These are phyloP conservation scores for Citrullus mucosospermus DNA, from an alignment of 306 rosid genomes.

Conservation along the genomic window DNA sequence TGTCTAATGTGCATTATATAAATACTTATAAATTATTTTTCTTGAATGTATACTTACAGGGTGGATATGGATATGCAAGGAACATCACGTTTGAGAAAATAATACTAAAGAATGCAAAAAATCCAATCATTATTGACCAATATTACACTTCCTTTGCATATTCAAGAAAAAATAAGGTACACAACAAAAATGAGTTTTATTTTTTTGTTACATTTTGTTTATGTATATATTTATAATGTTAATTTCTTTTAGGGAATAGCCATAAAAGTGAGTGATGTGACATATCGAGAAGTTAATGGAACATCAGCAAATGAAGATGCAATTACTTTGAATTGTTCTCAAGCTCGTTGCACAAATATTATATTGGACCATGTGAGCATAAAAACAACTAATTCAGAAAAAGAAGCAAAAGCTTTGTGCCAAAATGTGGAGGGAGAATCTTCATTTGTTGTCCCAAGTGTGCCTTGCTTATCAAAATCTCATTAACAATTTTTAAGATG, in stretches of 20 bases:
- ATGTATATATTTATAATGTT: background rate
- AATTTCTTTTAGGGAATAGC: background rate
- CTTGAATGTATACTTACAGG: conserved; percentile 1
- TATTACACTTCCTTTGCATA: background rate
- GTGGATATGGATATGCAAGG: conserved; percentile 40
- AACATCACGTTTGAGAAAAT: conserved; percentile 33
- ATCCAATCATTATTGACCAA: conserved; percentile 34
- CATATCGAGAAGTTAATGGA: conserved; percentile 17
- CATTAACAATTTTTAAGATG: background rate
- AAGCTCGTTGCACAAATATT: conserved; percentile 13
- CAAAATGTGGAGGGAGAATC: conserved; percentile 11
- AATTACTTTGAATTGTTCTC: conserved; percentile 17
- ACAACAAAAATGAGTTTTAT: background rate
- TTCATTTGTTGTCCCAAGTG: background rate
- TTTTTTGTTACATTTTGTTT: background rate
- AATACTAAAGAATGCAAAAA: background rate
- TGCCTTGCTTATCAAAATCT: conserved; percentile 19
- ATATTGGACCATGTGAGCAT: conserved; percentile 8
- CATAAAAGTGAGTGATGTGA: conserved; percentile 23
- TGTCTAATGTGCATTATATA: too few species aligned
- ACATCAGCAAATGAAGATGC: conserved; percentile 13
- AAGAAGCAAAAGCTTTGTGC: conserved; percentile 7
- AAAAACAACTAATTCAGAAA: background rate
- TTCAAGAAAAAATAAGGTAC: background rate
- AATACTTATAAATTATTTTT: background rate